Evolutionary conservation across 192 early-diverging fungal genomes (phyloP).

Genomic region (Jimgerdemannia lactiflua): DNA sequence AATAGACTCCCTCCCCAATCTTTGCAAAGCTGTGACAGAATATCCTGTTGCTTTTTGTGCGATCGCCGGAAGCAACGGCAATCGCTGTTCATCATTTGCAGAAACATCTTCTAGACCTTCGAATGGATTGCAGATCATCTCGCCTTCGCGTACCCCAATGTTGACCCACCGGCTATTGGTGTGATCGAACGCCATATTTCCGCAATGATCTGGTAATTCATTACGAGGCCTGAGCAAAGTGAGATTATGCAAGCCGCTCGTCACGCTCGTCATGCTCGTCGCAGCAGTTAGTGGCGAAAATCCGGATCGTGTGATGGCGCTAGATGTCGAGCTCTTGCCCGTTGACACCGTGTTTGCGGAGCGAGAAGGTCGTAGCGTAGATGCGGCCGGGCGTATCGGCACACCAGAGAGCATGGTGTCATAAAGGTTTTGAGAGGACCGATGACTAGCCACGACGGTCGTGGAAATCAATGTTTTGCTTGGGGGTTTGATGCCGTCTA

Average conservation of each 20-base stretch:
- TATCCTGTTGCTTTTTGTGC: neutral
- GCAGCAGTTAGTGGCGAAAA: neutral
- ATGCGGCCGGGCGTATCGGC: neutral
- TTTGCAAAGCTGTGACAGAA: neutral
- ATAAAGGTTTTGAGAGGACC: neutral
- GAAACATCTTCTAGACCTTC: neutral
- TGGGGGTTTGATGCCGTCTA: neutral
- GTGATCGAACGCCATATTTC: neutral
- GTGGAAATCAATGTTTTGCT: neutral
- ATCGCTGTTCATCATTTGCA: neutral
- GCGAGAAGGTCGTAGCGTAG: neutral
- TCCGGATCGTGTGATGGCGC: neutral
- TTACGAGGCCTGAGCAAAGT: neutral
- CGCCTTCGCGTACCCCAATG: neutral
- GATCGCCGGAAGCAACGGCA: neutral
- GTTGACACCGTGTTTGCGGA: neutral
- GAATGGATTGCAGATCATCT: neutral
- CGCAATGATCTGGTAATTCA: neutral
- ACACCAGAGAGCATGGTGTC: neutral
- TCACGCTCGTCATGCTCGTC: neutral
- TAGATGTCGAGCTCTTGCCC: neutral
- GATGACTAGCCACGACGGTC: neutral
- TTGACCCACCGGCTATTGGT: neutral
- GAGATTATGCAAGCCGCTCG: neutral
- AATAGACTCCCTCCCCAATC: neutral